Conservation (phyloP, 176 grass and related monocot genomes). For the Triticum turgidum region DNA sequence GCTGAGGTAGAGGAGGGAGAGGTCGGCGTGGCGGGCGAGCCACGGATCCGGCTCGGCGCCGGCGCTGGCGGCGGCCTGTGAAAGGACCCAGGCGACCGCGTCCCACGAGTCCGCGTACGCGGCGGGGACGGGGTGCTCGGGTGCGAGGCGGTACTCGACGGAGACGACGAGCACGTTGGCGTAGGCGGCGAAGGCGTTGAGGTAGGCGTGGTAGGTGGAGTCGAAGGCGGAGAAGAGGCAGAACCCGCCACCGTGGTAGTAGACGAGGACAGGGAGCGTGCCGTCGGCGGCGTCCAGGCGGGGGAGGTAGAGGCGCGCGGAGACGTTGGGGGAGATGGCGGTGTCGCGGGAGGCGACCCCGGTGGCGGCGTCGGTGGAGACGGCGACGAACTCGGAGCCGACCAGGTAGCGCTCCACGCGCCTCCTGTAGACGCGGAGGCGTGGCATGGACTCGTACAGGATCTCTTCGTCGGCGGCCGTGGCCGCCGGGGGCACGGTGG, state of each 20-base stretch:
- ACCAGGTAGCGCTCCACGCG: background rate
- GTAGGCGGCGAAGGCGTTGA: constrained; percentile 38
- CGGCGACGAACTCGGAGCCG: background rate
- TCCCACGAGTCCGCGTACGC: constrained; percentile 54
- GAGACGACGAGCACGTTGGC: constrained; percentile 50
- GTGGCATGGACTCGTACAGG: background rate
- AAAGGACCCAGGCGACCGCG: constrained; percentile 60
- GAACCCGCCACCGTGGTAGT: constrained; percentile 67
- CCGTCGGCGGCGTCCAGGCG: background rate
- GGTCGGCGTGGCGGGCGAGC: constrained; percentile 45
- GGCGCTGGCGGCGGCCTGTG: constrained; percentile 15
- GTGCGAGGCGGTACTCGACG: constrained; percentile 80
- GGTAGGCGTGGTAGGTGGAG: constrained; percentile 49
- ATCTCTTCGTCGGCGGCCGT: background rate
- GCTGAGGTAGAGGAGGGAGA: constrained; percentile 54
- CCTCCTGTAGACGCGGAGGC: background rate
- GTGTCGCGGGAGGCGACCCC: constrained; percentile 51
- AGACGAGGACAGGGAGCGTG: constrained; percentile 41
- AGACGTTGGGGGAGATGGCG: constrained; percentile 20
- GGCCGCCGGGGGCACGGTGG: too few relatives aligned
- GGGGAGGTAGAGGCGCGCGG: constrained; percentile 39
- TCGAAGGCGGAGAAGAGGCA: constrained; percentile 63
- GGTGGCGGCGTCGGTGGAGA: constrained; percentile 36
- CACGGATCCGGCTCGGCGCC: background rate
- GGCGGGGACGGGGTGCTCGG: constrained; percentile 66